Evolutionary conservation across 129 eudicot species (phyloP), one percentile per base, ranked within the genome.

Genomic region (Flaveria bidentis): DNA sequence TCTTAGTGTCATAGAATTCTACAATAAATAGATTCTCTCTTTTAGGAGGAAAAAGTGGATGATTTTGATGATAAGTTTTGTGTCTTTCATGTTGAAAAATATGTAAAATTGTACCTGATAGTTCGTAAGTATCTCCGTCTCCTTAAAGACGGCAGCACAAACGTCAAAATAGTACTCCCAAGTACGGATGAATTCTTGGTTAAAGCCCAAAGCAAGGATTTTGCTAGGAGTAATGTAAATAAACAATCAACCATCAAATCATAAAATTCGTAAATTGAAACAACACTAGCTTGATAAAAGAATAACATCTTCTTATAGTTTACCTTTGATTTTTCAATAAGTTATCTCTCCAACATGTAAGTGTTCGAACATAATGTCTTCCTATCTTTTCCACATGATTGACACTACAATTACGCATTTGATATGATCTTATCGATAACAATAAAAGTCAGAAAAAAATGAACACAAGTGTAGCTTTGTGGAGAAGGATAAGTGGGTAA

Each of bases 131-230:
- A 87, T 83, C 16, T 61, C 70, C 1, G 92, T 67, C 82, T 79
- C 28, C 28, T 25, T 91, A 76, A 88, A 91, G 15, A 90, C 95
- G 6, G 97, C 92, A n/a, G 88, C 95, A 69, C 85, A 77, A 39
- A 83, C 82, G 66, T 88, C 94, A 66, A 91, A 88, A 72, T 91
- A 91, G 68, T 88, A 91, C 64, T 88, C 97, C 91, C 90, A 91
- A 16, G 88, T 87, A 45, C 97, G 74, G 63, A 91, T 85, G 85
- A 91, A 91, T 81, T 91, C 87, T 44, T 91, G 84, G 73, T 88
- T 72, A 77, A 91, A 91, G 7, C 97, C 97, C 77, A 91, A 65
- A 58, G 82, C 83, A 39, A 80, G 78, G 55, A 91, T 88, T 86
- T 88, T 30, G 67, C 97, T 91, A 70, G 2, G 6, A 28, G 28